phyloP scores from a whole-genome alignment of 192 early-diverging fungal genomes.

The Entomortierella parvispora region DNA sequence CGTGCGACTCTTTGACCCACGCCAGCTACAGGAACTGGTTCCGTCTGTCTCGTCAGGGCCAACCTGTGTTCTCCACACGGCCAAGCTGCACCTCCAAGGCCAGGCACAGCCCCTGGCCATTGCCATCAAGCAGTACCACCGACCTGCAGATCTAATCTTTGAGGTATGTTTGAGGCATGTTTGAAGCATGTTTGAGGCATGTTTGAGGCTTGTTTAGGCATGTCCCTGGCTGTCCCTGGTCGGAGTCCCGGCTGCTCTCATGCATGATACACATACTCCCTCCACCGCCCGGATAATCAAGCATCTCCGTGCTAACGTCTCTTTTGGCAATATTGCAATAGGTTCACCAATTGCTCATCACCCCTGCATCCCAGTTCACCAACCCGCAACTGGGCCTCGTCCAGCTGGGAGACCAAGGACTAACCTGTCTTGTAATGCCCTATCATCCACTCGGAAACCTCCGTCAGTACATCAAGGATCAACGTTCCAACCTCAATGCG shows the following conservation, averaged over 20 bases:
- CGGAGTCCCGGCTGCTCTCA: no score
- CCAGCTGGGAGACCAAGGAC: constrained; percentile 36
- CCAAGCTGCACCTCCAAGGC: constrained; percentile 4
- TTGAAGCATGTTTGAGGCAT: no score
- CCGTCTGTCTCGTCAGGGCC: constrained; percentile 22
- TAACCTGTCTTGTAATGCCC: constrained; percentile 30
- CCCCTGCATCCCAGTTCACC: constrained; percentile 26
- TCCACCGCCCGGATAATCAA: no score
- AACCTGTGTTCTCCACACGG: constrained; percentile 34
- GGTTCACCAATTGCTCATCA: constrained; percentile 37
- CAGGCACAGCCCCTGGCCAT: neutral
- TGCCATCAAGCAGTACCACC: constrained; percentile 42
- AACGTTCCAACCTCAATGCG: constrained; percentile 25
- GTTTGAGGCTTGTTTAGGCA: no score
- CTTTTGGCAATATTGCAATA: neutral
- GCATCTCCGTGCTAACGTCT: no score
- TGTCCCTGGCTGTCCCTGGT: no score
- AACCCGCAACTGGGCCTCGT: constrained; percentile 34
- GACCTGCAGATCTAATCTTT: constrained; percentile 34
- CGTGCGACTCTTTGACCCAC: constrained; percentile 30
- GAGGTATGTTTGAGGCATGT: constrained; percentile 33
- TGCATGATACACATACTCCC: no score
- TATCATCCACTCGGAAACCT: constrained; percentile 44
- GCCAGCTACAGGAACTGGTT: constrained; percentile 24
- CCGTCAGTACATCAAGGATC: constrained; percentile 30